Base-by-base conservation (phyloP, 2,329 filamentous ascomycete species). In the Myriosclerotinia curreyana region DNA sequence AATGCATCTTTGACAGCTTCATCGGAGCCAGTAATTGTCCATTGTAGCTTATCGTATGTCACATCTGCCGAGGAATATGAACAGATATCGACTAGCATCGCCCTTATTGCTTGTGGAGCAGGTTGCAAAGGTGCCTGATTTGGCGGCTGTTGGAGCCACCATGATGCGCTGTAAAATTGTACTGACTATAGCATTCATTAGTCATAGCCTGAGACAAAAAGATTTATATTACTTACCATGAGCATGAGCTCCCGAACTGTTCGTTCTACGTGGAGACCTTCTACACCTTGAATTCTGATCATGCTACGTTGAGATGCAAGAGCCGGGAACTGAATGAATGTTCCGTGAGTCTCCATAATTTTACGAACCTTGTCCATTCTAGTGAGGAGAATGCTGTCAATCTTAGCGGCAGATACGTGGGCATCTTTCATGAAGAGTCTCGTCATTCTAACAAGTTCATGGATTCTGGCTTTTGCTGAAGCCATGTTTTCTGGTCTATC, bases 171-270 rank as follows among this genome's bases (percentile, higher is more conserved):
- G 79, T 99, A 99, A 77, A 98, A 99, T 78, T 99, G 95, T 44
- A 94, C 93, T 69, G 93, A 92, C 90, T 93, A 68, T 22, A 58
- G 15, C 25, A 28, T 65, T 28, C 50, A 71, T 76, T 70, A 77
- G 73, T 60, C 20, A 49, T 11, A n/a, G 5, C 40, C 36, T 34
- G 6, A 22, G 22, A 25, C 53, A 46, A 62, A 67, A 56, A 8
- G 20, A 28, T 62, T 40, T 9, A 63, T 50, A 50, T 48, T 31
- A 79, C 87, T 76, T 83, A 94, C 91, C 75, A 98, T 79, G 71
- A 90, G 89, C 94, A 99, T 97, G 69, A 99, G 88, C 77, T 98
- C 95, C 71, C 93, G 87, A 69, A 97, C 91, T 40, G 94, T 97
- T 53, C 95, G 88, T 79, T 99, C 95, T 15, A 97, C 91, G 73